Base-by-base conservation (phyloP, 805 yeast genomes). In the Candida maris region DNA sequence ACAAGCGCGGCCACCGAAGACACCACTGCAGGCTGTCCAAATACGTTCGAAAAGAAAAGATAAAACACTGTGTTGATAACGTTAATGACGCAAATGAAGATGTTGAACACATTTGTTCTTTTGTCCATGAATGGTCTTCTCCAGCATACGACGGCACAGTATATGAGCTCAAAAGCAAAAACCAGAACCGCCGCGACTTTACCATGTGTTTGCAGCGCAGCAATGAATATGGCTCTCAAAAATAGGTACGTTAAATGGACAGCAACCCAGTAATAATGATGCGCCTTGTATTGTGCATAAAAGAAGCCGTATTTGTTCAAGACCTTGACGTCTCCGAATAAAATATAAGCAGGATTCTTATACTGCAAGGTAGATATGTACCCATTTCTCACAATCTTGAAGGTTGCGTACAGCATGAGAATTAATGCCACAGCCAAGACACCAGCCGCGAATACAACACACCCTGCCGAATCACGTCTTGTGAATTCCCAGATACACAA, bases 41-140 rank as follows among this genome's bases (percentile, higher is more conserved):
- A 89, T 28, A 86, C 68, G 55, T 83, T 78, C 14, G 95, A 84
- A 67, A 87, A 93, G 65, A 93, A 89, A 65, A 88, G 64, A 62
- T 86, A 93, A 66, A 93, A 82, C 28, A 91, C 62, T 1, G 96
- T 75, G 61, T 93, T 93, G 54, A 91, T 63, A 38, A 87, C 73
- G 56, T 79, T 84, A 48, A 93, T 79, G 31, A 84, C 73, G 25
- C 86, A 80, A 50, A 91, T 85, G 32, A 85, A 73, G 50, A 93
- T 91, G 64, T 89, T 91, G 75, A 88, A 85, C n/a, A 78, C 81
- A 52, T 93, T 93, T 22, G 97, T 89, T 65, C 95, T 75, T 62
- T 83, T 87, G 65, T 93, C 97, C 89, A 93, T 80, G 61, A 76
- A 93, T 8, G 98, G 98, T 61, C 93, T 76, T 38, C 73, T 65